These are phyloP conservation scores for Eucalyptus rudis DNA, from an alignment of 345 rosid species.

Conservation along the genomic window DNA sequence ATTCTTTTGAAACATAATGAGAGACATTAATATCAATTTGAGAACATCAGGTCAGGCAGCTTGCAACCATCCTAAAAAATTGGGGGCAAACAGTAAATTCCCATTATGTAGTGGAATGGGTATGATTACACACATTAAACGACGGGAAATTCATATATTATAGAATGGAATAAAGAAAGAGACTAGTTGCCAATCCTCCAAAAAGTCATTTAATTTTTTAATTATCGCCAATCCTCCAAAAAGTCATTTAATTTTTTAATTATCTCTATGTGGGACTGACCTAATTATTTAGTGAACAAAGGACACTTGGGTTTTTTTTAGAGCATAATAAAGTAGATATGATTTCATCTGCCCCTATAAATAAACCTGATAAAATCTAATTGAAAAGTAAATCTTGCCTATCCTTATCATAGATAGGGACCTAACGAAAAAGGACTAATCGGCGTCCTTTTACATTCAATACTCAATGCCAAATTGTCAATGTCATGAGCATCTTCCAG, in stretches of 20 bases:
- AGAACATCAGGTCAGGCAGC: neutral
- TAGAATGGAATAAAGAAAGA: neutral
- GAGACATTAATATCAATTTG: neutral
- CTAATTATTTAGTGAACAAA: neutral
- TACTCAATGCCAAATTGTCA: neutral
- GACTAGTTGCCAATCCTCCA: neutral
- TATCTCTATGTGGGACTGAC: neutral
- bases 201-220: neutral
- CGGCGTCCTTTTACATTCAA: neutral
- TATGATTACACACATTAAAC: neutral
- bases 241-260: neutral
- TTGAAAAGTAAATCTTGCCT: neutral
- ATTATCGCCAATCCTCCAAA: too few relatives aligned
- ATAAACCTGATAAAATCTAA: neutral
- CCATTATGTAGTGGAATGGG: neutral
- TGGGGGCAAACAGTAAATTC: neutral
- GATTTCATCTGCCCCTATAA: neutral
- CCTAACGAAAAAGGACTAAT: neutral
- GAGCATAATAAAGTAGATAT: neutral
- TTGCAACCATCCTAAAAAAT: neutral
- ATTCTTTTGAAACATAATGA: neutral
- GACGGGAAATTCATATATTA: neutral
- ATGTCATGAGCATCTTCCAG: neutral
- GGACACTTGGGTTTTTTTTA: neutral
- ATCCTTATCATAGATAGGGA: neutral